phyloP scores from a whole-genome alignment of 2,329 filamentous ascomycete species.

The Alternaria viburni region DNA sequence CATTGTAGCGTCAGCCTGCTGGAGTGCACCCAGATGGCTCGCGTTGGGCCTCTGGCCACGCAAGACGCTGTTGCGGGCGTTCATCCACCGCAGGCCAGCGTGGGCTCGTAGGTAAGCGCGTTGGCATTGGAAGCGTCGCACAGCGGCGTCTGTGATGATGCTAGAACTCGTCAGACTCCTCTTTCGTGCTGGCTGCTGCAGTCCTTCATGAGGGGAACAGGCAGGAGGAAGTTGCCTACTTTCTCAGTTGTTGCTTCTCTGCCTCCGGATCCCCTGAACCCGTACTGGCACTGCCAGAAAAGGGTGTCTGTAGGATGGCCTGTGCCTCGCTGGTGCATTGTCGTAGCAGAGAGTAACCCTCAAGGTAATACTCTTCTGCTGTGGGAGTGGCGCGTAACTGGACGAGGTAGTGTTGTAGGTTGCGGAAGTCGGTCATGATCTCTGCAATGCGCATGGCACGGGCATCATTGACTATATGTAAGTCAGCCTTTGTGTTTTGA shows the following conservation, averaged over 20 bases:
- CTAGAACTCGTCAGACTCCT: slow-evolving; percentile 48
- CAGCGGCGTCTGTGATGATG: slow-evolving; percentile 65
- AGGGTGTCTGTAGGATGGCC: slow-evolving; percentile 60
- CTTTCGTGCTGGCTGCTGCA: background rate
- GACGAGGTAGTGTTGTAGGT: slow-evolving; percentile 64
- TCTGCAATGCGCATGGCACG: slow-evolving; percentile 68
- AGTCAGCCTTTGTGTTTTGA: slow-evolving; percentile 14
- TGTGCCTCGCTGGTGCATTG: slow-evolving; percentile 63
- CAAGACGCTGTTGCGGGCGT: slow-evolving; percentile 58
- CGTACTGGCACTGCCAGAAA: slow-evolving; percentile 52
- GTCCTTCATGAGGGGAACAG: background rate
- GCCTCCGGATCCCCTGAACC: slow-evolving; percentile 57
- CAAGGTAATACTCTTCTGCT: slow-evolving; percentile 63
- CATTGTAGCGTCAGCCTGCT: slow-evolving; percentile 56
- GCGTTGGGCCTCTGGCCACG: slow-evolving; percentile 57
- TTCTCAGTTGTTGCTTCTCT: slow-evolving; percentile 63
- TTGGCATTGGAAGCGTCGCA: slow-evolving; percentile 67
- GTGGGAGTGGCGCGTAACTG: slow-evolving; percentile 59
- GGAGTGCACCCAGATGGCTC: slow-evolving; percentile 56
- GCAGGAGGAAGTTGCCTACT: slow-evolving; percentile 50
- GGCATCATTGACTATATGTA: slow-evolving; percentile 64
- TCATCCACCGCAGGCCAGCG: slow-evolving; percentile 65
- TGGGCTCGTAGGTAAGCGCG: slow-evolving; percentile 65
- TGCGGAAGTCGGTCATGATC: slow-evolving; percentile 69
- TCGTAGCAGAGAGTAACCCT: slow-evolving; percentile 64